Evolutionary conservation across 441 rosid genomes (phyloP).

Genomic region (Erysimum cheiri): DNA sequence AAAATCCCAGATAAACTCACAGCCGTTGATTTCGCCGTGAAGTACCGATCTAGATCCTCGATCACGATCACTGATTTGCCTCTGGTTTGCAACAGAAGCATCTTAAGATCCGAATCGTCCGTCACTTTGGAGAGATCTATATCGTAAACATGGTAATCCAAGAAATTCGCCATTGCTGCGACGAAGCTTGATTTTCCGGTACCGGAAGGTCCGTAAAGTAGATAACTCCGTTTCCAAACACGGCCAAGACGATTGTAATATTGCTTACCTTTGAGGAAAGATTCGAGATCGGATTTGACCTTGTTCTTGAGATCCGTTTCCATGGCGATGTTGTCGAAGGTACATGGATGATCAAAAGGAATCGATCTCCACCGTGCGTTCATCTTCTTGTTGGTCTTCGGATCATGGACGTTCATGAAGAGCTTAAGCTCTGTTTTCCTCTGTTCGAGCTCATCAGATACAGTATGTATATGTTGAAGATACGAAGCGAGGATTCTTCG

Average conservation of each 20-base stretch:
- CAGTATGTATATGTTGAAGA: constrained; percentile 85
- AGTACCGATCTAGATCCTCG: constrained; percentile 83
- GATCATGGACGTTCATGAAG: constrained; percentile 51
- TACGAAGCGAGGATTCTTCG: constrained; percentile 81
- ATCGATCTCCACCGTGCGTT: constrained; percentile 67
- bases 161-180: constrained; percentile 89
- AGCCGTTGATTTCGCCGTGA: constrained; percentile 53
- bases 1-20: constrained; percentile 49
- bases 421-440: constrained; percentile 60
- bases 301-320: constrained; percentile 72
- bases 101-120: constrained; percentile 74
- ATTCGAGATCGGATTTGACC: constrained; percentile 78
- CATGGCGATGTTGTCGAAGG: constrained; percentile 77
- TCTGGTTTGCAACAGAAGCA: constrained; percentile 68
- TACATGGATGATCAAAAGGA: constrained; percentile 70
- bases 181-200: constrained; percentile 94
- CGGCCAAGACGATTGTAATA: constrained; percentile 83
- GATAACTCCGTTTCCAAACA: constrained; percentile 87
- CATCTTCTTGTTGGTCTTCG: constrained; percentile 29
- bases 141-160: constrained; percentile 80
- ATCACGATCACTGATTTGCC: constrained; percentile 68
- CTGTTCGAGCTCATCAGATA: constrained; percentile 72
- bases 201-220: constrained; percentile 86
- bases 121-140: constrained; percentile 70
- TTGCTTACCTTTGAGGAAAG: constrained; percentile 70